These are phyloP conservation scores for Paraphaeosphaeria minitans DNA, from an alignment of 2,329 filamentous ascomycete species.

Conservation along the genomic window DNA sequence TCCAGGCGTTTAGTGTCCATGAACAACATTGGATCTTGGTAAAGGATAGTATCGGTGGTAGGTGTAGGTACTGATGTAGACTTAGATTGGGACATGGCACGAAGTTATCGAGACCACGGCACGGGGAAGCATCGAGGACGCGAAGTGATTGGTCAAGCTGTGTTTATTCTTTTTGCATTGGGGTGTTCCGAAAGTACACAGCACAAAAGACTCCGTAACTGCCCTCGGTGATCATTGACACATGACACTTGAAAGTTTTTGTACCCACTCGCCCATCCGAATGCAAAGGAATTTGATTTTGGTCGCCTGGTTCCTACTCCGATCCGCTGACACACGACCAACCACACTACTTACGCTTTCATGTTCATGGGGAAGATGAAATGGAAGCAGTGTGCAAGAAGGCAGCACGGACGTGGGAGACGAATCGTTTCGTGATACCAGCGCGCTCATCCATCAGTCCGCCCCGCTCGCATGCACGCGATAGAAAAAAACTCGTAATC, in stretches of 20 bases:
- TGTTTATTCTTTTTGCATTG: slow-evolving; percentile 15
- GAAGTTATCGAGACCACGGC: background rate
- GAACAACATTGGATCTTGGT: no score
- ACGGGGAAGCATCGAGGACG: background rate
- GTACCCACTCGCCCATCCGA: slow-evolving; percentile 22
- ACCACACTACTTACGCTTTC: background rate
- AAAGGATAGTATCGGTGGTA: no score
- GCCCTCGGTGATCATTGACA: slow-evolving; percentile 18
- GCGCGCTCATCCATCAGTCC: slow-evolving; percentile 12
- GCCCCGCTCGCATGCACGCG: slow-evolving; percentile 5
- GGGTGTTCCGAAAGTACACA: slow-evolving; percentile 17
- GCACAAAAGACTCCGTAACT: slow-evolving; percentile 20
- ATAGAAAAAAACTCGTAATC: slow-evolving; percentile 6
- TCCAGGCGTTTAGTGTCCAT: no score
- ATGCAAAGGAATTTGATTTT: slow-evolving; percentile 27
- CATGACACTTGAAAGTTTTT: slow-evolving; percentile 12
- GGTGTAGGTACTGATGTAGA: no score
- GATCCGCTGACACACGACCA: background rate
- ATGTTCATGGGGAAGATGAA: slow-evolving; percentile 6
- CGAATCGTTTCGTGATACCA: slow-evolving; percentile 13
- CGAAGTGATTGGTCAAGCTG: slow-evolving; percentile 12
- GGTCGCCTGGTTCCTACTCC: slow-evolving; percentile 11
- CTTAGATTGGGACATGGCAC: no score
- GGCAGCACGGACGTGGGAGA: no score
- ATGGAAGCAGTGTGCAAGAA: background rate